These are phyloP conservation scores for Eleusine indica DNA, from an alignment of 176 grass and related monocot genomes.

Conservation along the genomic window DNA sequence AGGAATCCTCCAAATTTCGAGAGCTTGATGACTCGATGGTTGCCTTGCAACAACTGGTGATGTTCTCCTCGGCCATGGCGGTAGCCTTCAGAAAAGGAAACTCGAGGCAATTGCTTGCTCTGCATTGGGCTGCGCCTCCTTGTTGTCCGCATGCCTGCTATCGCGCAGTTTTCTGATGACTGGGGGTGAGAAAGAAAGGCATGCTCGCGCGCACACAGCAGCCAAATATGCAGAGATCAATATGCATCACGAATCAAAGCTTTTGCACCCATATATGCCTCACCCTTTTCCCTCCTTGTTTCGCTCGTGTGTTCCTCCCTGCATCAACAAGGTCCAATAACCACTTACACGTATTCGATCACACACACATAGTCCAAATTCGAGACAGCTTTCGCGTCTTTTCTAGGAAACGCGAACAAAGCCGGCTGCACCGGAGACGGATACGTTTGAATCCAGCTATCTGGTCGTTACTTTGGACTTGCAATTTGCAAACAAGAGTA, in stretches of 20 bases:
- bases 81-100: background rate
- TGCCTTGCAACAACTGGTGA: background rate
- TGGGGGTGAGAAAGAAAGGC: background rate
- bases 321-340: conserved; percentile 11
- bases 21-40: background rate
- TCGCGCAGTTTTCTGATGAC: background rate
- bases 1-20: background rate
- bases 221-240: background rate
- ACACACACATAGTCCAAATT: conserved; percentile 7
- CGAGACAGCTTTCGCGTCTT: background rate
- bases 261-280: conserved; percentile 10
- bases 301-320: conserved; percentile 5
- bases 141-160: background rate
- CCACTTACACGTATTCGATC: background rate
- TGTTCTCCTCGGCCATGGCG: background rate
- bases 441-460: too few relatives aligned
- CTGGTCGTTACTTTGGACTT: background rate
- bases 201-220: background rate
- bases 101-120: background rate
- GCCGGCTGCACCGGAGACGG: background rate
- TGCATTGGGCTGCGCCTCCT: background rate
- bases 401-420: conserved; percentile 10
- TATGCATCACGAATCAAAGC: conserved; percentile 10
- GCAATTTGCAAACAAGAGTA: background rate
- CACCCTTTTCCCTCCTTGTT: conserved; percentile 10